Evolutionary conservation across 768 basidiomycete genomes (phyloP), one percentile per base, ranked within the genome.

Genomic region (Hemileccinum rubropunctum): DNA sequence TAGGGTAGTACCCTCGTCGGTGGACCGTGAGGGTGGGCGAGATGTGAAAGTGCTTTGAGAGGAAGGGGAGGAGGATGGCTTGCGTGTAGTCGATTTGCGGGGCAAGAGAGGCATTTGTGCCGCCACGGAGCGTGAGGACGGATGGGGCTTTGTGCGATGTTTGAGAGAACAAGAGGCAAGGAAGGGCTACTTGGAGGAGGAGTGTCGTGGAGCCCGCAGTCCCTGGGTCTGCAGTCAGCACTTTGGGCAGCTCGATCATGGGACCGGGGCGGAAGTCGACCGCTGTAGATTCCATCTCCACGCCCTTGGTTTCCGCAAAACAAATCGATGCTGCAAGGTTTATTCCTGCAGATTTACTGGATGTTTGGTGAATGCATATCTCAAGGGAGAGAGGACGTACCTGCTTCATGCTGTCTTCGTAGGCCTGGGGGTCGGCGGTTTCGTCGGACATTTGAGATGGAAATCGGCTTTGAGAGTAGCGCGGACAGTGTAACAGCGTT

Each of bases 31-130:
- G 62, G 4, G 67, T 65, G 2, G 77, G 65, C 8, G 63, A 48
- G 36, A 75, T 45, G 15, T 75, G 57, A 61, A 88, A 82, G 62
- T 85, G 82, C 11, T 65, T 71, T 20, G 67, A 70, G 27, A 88
- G 64, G 63, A 91, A 91, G 0, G 88, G 88, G 6, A 91, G 62
- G 60, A 91, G 74, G 42, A 89, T 68, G 53, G 81, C 70, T 42
- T 79, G 72, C 4, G 77, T 78, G 62, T 88, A 89, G 67, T 91
- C 88, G 26, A 88, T 78, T 55, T 89, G 89, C 0, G 89, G 89
- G 6, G 88, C 87, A 37, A 75, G 65, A 3, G 71, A 66, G 17
- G 86, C 86, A 53, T 90, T 90, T 3, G 88, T 90, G 3, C 88
- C 89, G 8, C 89, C 88, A 1, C 71, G 69, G 2, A 91, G 74